These are phyloP conservation scores for Cladosporium oxysporum DNA, from an alignment of 2,329 filamentous ascomycete genomes.

Conservation along the genomic window DNA sequence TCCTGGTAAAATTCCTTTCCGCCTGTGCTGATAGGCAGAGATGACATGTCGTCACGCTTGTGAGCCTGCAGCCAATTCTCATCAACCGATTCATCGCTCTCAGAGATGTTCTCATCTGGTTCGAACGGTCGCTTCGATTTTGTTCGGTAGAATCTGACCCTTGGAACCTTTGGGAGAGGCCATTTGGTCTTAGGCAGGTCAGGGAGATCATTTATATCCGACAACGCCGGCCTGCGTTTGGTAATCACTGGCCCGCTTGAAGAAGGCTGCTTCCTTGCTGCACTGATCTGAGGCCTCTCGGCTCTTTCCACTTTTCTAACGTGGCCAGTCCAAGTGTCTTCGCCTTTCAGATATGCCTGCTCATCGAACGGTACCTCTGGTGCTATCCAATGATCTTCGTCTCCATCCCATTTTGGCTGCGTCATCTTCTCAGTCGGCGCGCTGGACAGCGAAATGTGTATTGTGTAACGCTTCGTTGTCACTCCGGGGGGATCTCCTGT, in stretches of 20 bases:
- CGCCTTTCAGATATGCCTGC: constrained; percentile 37
- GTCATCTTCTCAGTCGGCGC: constrained; percentile 16
- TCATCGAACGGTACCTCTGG: constrained; percentile 41
- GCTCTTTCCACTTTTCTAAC: background rate
- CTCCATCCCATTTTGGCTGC: constrained; percentile 31
- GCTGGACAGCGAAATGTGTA: constrained; percentile 12
- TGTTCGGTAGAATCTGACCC: constrained; percentile 43
- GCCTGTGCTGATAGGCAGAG: constrained; percentile 28
- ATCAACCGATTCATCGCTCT: constrained; percentile 48
- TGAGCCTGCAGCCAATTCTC: constrained; percentile 40
- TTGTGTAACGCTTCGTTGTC: background rate
- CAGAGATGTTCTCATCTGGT: constrained; percentile 42
- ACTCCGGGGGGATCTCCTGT: background rate
- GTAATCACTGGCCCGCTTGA: background rate
- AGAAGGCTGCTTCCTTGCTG: background rate
- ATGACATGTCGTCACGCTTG: constrained; percentile 32
- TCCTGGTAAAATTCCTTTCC: constrained; percentile 39
- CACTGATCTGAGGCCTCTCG: background rate
- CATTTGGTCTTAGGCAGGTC: constrained; percentile 25
- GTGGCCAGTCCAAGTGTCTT: constrained; percentile 36
- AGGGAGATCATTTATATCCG: constrained; percentile 6
- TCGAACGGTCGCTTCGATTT: constrained; percentile 41
- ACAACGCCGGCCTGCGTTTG: background rate
- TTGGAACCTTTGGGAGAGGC: constrained; percentile 40
- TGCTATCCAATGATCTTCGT: constrained; percentile 36